These are phyloP conservation scores for Arthrobotrys sphaeroides DNA, from an alignment of 2,329 filamentous ascomycete genomes.

Conservation along the genomic window DNA sequence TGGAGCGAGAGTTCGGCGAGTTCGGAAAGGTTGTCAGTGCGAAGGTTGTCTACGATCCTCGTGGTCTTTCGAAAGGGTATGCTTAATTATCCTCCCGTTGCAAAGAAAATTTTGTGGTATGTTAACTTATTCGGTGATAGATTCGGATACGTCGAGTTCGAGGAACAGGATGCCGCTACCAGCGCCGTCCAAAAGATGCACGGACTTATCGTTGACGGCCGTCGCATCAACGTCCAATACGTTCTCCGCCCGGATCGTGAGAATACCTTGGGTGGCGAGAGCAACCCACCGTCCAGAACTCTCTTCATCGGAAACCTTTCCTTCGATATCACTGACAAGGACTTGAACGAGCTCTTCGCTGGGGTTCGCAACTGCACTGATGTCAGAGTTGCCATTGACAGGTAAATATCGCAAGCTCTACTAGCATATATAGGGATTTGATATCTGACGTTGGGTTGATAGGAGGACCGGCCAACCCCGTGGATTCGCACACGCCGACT, in stretches of 20 bases:
- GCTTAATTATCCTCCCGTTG: slow-evolving; percentile 49
- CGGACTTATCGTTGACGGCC: slow-evolving; percentile 71
- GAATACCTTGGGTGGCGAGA: slow-evolving; percentile 48
- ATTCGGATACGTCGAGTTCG: slow-evolving; percentile 74
- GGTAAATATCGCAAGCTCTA: slow-evolving; percentile 32
- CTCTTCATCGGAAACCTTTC: slow-evolving; percentile 87
- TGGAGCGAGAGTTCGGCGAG: slow-evolving; percentile 69
- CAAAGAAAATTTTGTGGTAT: neutral
- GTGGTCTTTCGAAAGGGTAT: slow-evolving; percentile 76
- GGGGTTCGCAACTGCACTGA: slow-evolving; percentile 75
- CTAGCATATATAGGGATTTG: neutral
- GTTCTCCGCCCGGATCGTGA: slow-evolving; percentile 61
- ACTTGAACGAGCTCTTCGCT: slow-evolving; percentile 80
- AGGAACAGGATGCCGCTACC: slow-evolving; percentile 66
- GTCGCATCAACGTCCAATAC: slow-evolving; percentile 71
- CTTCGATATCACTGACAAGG: slow-evolving; percentile 83
- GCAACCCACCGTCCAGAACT: slow-evolving; percentile 69
- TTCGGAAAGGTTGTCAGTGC: slow-evolving; percentile 68
- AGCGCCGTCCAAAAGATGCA: slow-evolving; percentile 70
- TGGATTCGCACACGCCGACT: slow-evolving; percentile 87
- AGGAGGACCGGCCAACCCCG: slow-evolving; percentile 78
- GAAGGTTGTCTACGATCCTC: slow-evolving; percentile 70
- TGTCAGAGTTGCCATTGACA: slow-evolving; percentile 83
- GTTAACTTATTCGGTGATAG: slow-evolving; percentile 61
- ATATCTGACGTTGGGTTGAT: neutral